Percentiles rank a stretch among this genome's conserved stretches.
Evolutionary conservation across 2,329 filamentous ascomycete species (phyloP).

Genomic region (Paraconiothyrium sp.): DNA sequence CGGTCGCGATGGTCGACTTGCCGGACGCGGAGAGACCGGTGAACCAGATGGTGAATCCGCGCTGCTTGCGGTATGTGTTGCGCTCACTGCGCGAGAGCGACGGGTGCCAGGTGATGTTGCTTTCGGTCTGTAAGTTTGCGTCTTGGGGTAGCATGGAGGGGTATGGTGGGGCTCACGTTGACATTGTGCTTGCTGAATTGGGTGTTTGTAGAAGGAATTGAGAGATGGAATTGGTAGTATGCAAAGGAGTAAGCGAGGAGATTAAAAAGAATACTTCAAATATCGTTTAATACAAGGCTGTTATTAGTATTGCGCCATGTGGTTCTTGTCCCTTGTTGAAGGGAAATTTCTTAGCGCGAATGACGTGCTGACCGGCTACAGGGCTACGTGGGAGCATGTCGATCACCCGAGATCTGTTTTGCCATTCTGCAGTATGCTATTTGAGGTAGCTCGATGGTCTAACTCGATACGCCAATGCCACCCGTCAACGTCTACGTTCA

Average conservation of each 20-base stretch:
- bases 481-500: too few relatives aligned
- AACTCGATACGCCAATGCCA: too few relatives aligned
- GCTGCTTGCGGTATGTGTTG: conserved; percentile 78
- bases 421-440: neutral
- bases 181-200: conserved; percentile 33
- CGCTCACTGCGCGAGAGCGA: conserved; percentile 82
- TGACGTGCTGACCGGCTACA: conserved; percentile 33
- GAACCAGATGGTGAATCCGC: conserved; percentile 96
- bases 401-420: conserved; percentile 6
- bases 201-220: neutral
- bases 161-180: conserved; percentile 48
- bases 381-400: conserved; percentile 6
- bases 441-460: too few relatives aligned
- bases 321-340: conserved; percentile 15
- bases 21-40: conserved; percentile 95
- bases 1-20: conserved; percentile 96
- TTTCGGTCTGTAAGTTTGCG: conserved; percentile 50
- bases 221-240: neutral
- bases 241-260: neutral
- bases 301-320: conserved; percentile 3
- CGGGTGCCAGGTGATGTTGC: conserved; percentile 91
- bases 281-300: neutral
- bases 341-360: conserved; percentile 38
- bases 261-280: neutral
- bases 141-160: conserved; percentile 37